Conservation (phyloP, 169 alveolate genomes). For the Theileria sp. region DNA sequence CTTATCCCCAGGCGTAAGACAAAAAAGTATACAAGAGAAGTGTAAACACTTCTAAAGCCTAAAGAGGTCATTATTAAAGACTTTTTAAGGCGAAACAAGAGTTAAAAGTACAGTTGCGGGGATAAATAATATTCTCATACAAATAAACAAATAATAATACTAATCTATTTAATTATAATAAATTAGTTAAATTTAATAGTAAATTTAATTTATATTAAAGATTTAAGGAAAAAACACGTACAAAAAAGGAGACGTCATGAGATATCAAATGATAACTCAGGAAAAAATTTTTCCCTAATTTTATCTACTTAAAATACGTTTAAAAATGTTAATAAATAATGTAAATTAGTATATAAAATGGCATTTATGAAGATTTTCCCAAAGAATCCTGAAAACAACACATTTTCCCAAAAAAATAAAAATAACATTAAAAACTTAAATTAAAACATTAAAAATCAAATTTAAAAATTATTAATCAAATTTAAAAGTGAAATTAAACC, state of each 20-base stretch:
- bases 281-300: too few relatives aligned
- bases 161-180: not conserved
- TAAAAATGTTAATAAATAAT: too few relatives aligned
- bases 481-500: too few relatives aligned
- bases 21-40: not conserved
- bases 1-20: not conserved
- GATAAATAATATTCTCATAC: not conserved
- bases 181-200: not conserved
- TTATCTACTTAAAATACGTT: too few relatives aligned
- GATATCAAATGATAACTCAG: not conserved
- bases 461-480: too few relatives aligned
- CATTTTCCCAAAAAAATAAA: not conserved
- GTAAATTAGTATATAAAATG: too few relatives aligned
- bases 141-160: too few relatives aligned
- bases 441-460: too few relatives aligned
- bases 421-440: too few relatives aligned
- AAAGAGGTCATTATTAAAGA: not conserved
- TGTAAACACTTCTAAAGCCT: not conserved
- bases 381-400: not conserved
- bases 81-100: not conserved
- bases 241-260: not conserved
- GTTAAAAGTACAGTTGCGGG: constrained; percentile 5
- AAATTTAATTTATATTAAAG: not conserved
- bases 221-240: not conserved
- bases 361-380: too few relatives aligned